Percentiles rank a stretch among this genome's conserved stretches.
phyloP scores from a whole-genome alignment of 352 stramenopile genomes.

The Blastocystis sp. region DNA sequence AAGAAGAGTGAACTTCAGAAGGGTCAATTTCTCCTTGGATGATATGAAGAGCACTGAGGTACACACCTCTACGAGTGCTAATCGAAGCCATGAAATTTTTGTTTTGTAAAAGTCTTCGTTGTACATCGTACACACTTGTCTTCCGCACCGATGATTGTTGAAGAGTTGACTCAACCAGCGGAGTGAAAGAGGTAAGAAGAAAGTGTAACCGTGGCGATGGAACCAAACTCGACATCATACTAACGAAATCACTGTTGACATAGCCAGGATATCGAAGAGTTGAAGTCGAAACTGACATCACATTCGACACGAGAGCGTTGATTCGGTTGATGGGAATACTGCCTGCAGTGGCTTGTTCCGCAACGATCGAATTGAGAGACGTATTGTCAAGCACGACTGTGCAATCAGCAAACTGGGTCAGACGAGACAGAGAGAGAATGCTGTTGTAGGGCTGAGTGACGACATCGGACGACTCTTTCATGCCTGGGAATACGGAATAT shows the following conservation, averaged over 20 bases:
- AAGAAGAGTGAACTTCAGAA: conserved; percentile 93
- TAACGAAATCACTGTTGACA: conserved; percentile 99
- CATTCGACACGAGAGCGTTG: conserved; percentile 94
- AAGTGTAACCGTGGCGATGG: conserved; percentile 97
- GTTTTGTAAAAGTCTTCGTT: conserved; percentile 86
- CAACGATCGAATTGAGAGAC: conserved; percentile 87
- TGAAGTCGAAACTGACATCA: conserved; percentile 96
- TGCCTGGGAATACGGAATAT: conserved; percentile 75
- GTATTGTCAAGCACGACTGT: conserved; percentile 99
- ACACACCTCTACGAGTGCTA: conserved; percentile 87
- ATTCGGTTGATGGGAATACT: conserved; percentile 67
- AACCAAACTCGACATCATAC: conserved; percentile 91
- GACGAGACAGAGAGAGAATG: conserved; percentile 93
- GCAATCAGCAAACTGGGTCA: conserved; percentile 94
- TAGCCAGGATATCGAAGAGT: conserved; percentile 87
- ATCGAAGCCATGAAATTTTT: conserved; percentile 99
- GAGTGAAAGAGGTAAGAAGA: conserved; percentile 99
- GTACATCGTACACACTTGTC: conserved; percentile 97
- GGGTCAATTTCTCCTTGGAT: conserved; percentile 98
- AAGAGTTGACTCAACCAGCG: conserved; percentile 69
- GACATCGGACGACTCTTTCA: conserved; percentile 75
- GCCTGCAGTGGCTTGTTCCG: conserved; percentile 84
- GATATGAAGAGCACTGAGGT: conserved; percentile 99
- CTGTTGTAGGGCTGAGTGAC: conserved; percentile 99
- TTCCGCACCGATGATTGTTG: conserved; percentile 77